phyloP scores from a whole-genome alignment of 371 early-diverging fungal genomes.

The Mucor irregularis region DNA sequence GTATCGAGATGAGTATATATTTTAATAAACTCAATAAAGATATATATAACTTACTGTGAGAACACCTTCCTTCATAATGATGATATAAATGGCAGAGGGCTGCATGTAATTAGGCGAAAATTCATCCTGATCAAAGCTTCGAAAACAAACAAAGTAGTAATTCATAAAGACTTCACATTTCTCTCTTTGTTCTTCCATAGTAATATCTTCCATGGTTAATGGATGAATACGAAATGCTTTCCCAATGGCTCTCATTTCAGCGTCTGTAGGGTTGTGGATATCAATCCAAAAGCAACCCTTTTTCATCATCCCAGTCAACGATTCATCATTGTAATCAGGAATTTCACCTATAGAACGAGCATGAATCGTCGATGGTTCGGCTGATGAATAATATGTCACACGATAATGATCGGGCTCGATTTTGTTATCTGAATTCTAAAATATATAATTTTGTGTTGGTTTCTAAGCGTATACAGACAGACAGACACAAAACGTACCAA shows the following conservation, averaged over 20 bases:
- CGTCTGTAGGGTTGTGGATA: slow-evolving; percentile 69
- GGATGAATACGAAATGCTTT: slow-evolving; percentile 81
- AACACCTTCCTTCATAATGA: slow-evolving; percentile 80
- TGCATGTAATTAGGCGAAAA: slow-evolving; percentile 68
- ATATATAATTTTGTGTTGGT: neutral
- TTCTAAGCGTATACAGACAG: neutral
- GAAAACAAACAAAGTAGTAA: slow-evolving; percentile 91
- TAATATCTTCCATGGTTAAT: slow-evolving; percentile 89
- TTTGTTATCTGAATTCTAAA: slow-evolving; percentile 10
- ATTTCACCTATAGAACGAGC: slow-evolving; percentile 40
- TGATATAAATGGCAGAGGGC: slow-evolving; percentile 79
- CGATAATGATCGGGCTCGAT: slow-evolving; percentile 32
- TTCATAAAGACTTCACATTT: slow-evolving; percentile 90
- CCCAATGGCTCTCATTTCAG: slow-evolving; percentile 64
- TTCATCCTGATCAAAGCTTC: slow-evolving; percentile 72
- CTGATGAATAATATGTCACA: slow-evolving; percentile 41
- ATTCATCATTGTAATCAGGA: slow-evolving; percentile 19
- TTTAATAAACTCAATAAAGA: neutral
- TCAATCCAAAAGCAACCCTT: slow-evolving; percentile 86
- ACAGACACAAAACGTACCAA: slow-evolving; percentile 4
- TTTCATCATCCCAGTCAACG: slow-evolving; percentile 36
- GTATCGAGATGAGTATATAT: neutral
- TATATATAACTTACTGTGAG: slow-evolving; percentile 56
- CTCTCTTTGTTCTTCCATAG: slow-evolving; percentile 87
- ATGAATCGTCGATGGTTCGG: slow-evolving; percentile 39